Base-by-base conservation (phyloP, 2,329 filamentous ascomycete genomes). In the Rugonectria rugulosa region DNA sequence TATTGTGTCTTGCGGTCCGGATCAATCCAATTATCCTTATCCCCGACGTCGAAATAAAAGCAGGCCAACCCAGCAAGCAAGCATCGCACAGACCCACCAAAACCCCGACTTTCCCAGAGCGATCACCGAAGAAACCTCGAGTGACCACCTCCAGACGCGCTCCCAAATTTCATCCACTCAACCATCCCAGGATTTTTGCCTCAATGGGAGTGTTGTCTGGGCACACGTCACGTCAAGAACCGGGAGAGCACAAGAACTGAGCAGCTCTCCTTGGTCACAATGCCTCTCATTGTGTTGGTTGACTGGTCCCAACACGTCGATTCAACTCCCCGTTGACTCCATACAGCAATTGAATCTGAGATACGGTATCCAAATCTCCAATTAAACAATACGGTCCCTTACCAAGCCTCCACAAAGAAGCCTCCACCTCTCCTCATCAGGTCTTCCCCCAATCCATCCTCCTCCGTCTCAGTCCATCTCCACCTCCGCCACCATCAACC, bases 61-160 rank as follows among this genome's bases (percentile, higher is more conserved):
- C 36, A 27, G 40, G 44, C 20, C 37, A 42, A 32, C 48, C 32
- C 40, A 21, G 43, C 29, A 37, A 12, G 45, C 41, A 62, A 56
- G 32, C 49, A 37, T 47, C 34, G 46, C 57, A 62, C 50, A 63
- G 60, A 65, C 62, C 53, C 60, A 53, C 45, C 26, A 40, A 21
- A 41, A 45, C 45, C 53, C 53, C 53, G 47, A 50, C 53, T 55
- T 51, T 49, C 26, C 52, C 32, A 50, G 45, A 41, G 45, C 32
- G 40, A 55, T 50, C 40, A 50, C 48, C 48, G 48, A 49, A 32
- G 40, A 49, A 32, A 54, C 38, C 23, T 48, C 46, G n/a, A 32
- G 29, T 32, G 19, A 36, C 23, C 40, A 37, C 7, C 11, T 5
- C 32, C 31, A 40, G 49, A 19, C 40, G 29, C 46, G 34, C 34